phyloP scores from a whole-genome alignment of 768 basidiomycete species.

The Leccinum truebloodii region DNA sequence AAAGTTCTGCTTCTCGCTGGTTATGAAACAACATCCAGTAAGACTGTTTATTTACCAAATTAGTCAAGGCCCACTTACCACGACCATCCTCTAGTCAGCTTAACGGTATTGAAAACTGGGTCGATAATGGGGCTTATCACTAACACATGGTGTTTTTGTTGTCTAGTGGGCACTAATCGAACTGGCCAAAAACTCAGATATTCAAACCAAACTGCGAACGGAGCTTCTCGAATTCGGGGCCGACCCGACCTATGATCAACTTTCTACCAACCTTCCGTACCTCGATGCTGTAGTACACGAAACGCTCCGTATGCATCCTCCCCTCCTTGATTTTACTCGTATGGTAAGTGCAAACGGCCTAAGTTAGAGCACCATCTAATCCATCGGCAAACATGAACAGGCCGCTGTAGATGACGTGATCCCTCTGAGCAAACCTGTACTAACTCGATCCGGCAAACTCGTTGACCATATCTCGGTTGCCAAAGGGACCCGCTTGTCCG shows the following conservation, averaged over 20 bases:
- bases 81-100: conserved; percentile 4
- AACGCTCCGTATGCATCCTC: conserved; percentile 45
- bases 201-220: conserved; percentile 49
- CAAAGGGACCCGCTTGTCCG: conserved; percentile 46
- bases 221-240: conserved; percentile 46
- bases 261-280: conserved; percentile 51
- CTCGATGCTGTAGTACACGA: conserved; percentile 55
- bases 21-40: conserved; percentile 44
- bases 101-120: conserved; percentile 6
- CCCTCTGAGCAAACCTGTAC: conserved; percentile 54
- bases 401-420: conserved; percentile 56
- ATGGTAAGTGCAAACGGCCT: conserved; percentile 4
- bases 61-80: neutral
- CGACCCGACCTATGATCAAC: conserved; percentile 58
- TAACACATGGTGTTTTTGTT: neutral
- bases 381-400: conserved; percentile 29
- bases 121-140: neutral
- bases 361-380: neutral
- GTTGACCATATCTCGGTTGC: conserved; percentile 44
- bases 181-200: conserved; percentile 43
- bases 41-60: neutral
- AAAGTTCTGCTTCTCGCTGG: conserved; percentile 41
- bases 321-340: conserved; percentile 29
- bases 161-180: conserved; percentile 56
- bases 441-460: conserved; percentile 39